Base-by-base conservation (phyloP, 1,139 yeast species). In the Lipomyces yarrowii region DNA sequence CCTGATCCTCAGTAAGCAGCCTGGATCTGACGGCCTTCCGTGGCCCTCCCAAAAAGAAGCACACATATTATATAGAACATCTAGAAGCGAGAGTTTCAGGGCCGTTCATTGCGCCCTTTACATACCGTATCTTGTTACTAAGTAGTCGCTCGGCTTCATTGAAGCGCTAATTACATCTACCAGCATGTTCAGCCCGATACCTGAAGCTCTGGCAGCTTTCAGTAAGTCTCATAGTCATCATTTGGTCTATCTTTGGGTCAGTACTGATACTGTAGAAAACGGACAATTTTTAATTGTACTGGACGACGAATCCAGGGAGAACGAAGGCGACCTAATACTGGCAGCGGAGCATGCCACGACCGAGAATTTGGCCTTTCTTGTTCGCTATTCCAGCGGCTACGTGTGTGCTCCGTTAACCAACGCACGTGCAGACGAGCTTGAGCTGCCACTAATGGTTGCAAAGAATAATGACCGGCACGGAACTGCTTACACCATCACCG, bases 251-350 rank as follows among this genome's bases (percentile, higher is more conserved):
- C 18, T n/a, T 10, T 37, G 7, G 11, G 48, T 6, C 48, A 42
- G 18, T n/a, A 42, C 48, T 42, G 6, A 42, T 23, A 13, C 52
- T 52, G 15, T 56, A 80, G 84, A 86, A 74, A 84, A 88, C 67
- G 98, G 98, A 63, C 94, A 92, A 78, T 93, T 94, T 74, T 82
- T 96, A 62, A 86, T 96, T 63, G 99, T 96, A 37, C 90, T 96
- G 89, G 99, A 96, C 77, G 97, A 94, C 75, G 98, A 91, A 77
- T 85, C 85, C 74, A 88, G 99, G 74, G 99, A 96, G 78, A 96
- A 96, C 77, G 99, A 96, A 81, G 99, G 99, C 61, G 99, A 96
- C 77, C 83, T 96, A 76, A 92, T 96, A 73, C 88, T 91, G 65
- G 96, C 99, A 30, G 99, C 98, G 39, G 88, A 89, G 72, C 82